These are phyloP conservation scores for Ceratonia siliqua DNA, from an alignment of 306 rosid genomes.

Conservation along the genomic window DNA sequence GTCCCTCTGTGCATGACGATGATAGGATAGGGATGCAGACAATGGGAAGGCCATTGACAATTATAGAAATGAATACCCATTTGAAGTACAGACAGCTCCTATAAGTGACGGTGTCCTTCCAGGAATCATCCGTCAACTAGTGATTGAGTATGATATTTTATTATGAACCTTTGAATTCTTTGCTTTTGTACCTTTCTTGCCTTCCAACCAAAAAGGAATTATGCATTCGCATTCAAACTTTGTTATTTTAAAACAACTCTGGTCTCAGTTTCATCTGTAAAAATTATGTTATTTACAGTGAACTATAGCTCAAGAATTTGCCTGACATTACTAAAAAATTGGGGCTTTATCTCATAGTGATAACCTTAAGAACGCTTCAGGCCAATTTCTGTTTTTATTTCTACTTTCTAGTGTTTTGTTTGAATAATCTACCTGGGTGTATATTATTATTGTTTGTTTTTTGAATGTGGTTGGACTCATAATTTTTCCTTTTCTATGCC, in stretches of 20 bases:
- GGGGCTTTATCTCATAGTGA: constrained; percentile 18
- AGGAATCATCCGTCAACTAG: constrained; percentile 77
- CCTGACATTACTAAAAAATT: constrained; percentile 9
- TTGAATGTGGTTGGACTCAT: constrained; percentile 11
- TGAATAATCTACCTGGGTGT: constrained; percentile 18
- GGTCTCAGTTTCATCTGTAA: background rate
- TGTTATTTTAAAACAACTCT: background rate
- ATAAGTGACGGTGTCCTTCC: constrained; percentile 75
- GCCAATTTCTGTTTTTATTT: constrained; percentile 8
- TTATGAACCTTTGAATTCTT: background rate
- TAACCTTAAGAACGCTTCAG: constrained; percentile 1
- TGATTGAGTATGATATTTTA: constrained; percentile 63
- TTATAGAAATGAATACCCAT: constrained; percentile 41
- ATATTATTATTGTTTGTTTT: background rate
- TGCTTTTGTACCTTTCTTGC: background rate
- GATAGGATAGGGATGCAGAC: constrained; percentile 50
- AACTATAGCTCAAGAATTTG: constrained; percentile 1
- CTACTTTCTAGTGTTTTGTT: constrained; percentile 12
- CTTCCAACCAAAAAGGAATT: constrained; percentile 8
- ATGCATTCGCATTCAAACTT: background rate
- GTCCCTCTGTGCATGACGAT: background rate
- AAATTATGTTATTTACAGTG: constrained; percentile 7
- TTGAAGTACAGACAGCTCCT: constrained; percentile 92
- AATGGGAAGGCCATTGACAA: constrained; percentile 26
- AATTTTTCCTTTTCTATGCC: constrained; percentile 3